Evolutionary conservation across 306 rosid genomes (phyloP), one percentile per base, ranked within the genome.

Genomic region (Arachis hypogaea): DNA sequence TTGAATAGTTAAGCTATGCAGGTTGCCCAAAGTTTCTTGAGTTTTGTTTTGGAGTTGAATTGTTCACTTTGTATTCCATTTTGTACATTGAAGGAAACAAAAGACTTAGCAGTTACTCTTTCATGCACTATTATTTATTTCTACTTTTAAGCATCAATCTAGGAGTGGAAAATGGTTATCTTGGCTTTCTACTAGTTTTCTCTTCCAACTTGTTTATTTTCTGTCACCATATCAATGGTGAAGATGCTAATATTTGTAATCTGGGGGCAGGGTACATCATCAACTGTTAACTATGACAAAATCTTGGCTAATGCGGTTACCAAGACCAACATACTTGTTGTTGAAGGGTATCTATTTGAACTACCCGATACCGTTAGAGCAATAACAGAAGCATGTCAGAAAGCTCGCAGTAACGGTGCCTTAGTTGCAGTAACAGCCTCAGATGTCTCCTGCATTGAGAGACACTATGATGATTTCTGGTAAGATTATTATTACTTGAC

Each of bases 401-500:
- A 84, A 86, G 99, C 99, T 45, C 90, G 85, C 73, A 82, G 80
- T 54, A 78, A 74, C 10, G 96, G 97, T 73, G 90, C 95, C 68
- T 79, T 92, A 69, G 95, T 94, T 71, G 99, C 99, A 58, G 75
- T 94, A 72, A 94, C 97, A 59, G 97, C 97, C 59, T 94, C 99
- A 30, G 97, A 94, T 60, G 90, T 89, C 77, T 86, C 99, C 50
- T 94, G 99, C 90, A 87, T 89, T 7, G 89, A 88, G 83, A 89
- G 93, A 82, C 97, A 94, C 87, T 94, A 82, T 0, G 95, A 92
- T 60, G 82, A 92, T 77, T 94, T 84, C 85, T 94, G 97, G 99
- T 94, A 82, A 59, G 72, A 46, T 56, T 65, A 38, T 54, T 63
- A 33, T 64, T 59, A 10, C 18, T 16, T 12, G 30, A 61, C 3